Base-by-base conservation (phyloP, 176 grass and related monocot genomes). In the Bromus sterilis region DNA sequence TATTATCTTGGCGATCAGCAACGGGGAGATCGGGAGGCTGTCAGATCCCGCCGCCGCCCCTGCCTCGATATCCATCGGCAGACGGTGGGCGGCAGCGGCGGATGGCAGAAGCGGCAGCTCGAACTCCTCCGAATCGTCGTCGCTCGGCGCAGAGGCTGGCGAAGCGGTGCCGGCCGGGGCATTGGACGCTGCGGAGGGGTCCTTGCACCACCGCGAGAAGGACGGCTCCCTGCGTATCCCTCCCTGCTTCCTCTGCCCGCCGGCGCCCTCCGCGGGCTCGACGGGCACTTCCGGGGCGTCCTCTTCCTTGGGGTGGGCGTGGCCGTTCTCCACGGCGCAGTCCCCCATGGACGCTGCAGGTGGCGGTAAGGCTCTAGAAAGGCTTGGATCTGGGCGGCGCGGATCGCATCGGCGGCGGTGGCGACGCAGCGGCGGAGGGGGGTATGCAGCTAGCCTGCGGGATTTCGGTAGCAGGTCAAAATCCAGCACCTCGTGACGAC, bases 151-250 rank as follows among this genome's bases (percentile, higher is more conserved):
- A 23, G 57, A 51, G 29, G 69, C 76, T 33, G 78, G 76, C 5
- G 80, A 37, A 56, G 86, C 90, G 41, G 55, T 87, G 21, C 71
- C 79, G 6, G 28, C 46, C 29, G 25, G 33, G 32, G 30, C 40
- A 71, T 56, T 86, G 78, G 31, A 56, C 13, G 63, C n/a, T 14
- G 68, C 25, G 21, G 80, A 83, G 53, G 81, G 28, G 55, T 91
- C 89, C 37, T 76, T 90, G 82, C 96, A 99, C 93, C 93, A 99
- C 73, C 96, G 84, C 69, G 96, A 95, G 80, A 99, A 99, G 10
- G 96, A 95, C 36, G 93, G 93, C 82, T 95, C 96, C 93, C 87
- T 89, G 78, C 86, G 91, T 56, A 99, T 81, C 85, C 71, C 78
- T 15, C 83, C 71, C 61, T 76, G 74, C 70, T 89, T 94, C 64